Conservation (phyloP, 1,284 basidiomycete species). For the Ganoderma multipileum region DNA sequence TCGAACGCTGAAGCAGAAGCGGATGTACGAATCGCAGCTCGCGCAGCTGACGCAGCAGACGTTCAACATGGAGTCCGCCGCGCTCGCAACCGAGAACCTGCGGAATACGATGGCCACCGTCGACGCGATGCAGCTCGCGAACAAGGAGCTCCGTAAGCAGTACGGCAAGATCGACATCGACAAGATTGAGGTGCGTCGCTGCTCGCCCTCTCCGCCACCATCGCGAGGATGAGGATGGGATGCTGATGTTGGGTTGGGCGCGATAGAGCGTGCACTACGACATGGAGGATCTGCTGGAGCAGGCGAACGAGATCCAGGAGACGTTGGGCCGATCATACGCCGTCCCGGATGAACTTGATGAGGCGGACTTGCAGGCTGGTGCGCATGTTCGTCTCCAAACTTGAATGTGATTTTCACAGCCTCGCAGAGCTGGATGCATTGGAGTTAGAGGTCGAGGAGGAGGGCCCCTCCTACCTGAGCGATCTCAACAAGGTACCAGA, state of each 20-base stretch:
- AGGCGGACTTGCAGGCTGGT: slow-evolving; percentile 97
- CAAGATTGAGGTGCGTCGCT: slow-evolving; percentile 88
- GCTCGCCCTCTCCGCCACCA: neutral
- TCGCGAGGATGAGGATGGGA: neutral
- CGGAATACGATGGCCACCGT: slow-evolving; percentile 99
- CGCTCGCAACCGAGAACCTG: slow-evolving; percentile 95
- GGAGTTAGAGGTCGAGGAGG: slow-evolving; percentile 87
- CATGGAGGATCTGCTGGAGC: slow-evolving; percentile 97
- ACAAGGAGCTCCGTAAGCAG: slow-evolving; percentile 96
- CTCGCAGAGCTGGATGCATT: slow-evolving; percentile 86
- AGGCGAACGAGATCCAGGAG: slow-evolving; percentile 98
- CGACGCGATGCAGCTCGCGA: slow-evolving; percentile 97
- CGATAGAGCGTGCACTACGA: slow-evolving; percentile 90
- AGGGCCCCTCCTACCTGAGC: slow-evolving; percentile 84
- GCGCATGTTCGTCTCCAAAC: slow-evolving; percentile 35
- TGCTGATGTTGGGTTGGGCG: neutral
- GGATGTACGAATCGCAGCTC: slow-evolving; percentile 95
- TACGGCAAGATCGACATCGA: slow-evolving; percentile 98
- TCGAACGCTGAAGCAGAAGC: slow-evolving; percentile 93
- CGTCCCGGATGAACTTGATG: slow-evolving; percentile 97
- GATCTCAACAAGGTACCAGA: slow-evolving; percentile 89
- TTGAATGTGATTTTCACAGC: slow-evolving; percentile 11
- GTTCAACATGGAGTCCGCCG: slow-evolving; percentile 99
- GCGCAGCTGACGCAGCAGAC: slow-evolving; percentile 93
- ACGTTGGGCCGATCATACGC: slow-evolving; percentile 93